Percentiles rank a stretch among this genome's conserved stretches.
These are phyloP conservation scores for Acrodontium crateriforme DNA, from an alignment of 2,329 filamentous ascomycete genomes.

Conservation along the genomic window DNA sequence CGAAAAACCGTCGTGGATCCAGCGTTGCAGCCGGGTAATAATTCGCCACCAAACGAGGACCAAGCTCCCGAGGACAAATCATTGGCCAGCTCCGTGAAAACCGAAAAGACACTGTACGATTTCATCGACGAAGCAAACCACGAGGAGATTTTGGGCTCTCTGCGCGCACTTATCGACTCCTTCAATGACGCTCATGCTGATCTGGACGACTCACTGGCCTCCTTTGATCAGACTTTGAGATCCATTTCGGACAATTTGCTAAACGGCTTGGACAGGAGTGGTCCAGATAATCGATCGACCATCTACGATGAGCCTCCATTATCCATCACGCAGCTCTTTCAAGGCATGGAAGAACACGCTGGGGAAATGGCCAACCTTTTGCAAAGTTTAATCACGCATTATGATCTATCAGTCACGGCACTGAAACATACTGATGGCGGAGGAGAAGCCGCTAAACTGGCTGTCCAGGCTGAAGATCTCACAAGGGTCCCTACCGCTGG, in stretches of 20 bases:
- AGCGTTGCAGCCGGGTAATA: constrained; percentile 30
- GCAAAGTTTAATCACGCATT: constrained; percentile 70
- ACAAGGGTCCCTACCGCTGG: constrained; percentile 26
- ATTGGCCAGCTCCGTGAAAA: constrained; percentile 7
- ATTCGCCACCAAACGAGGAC: background rate
- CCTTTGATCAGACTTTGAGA: constrained; percentile 45
- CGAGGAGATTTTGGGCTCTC: constrained; percentile 47
- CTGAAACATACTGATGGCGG: constrained; percentile 71
- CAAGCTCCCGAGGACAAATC: background rate
- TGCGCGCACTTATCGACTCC: constrained; percentile 58
- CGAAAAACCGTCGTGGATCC: constrained; percentile 50
- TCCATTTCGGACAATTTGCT: constrained; percentile 7
- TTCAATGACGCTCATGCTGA: constrained; percentile 54
- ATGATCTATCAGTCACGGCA: constrained; percentile 84
- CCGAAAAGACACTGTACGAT: constrained; percentile 51
- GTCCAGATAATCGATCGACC: constrained; percentile 17
- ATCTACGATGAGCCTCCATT: constrained; percentile 17
- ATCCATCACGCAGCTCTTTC: constrained; percentile 33
- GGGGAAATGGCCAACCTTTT: constrained; percentile 71
- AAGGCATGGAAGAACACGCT: constrained; percentile 54
- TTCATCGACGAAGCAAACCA: constrained; percentile 65
- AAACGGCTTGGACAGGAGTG: constrained; percentile 4
- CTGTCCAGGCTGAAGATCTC: constrained; percentile 23
- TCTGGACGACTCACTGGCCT: constrained; percentile 39
- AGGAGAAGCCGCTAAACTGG: constrained; percentile 31